Evolutionary conservation across 805 yeast species (phyloP), one percentile per base, ranked within the genome.

Genomic region (Cyberlindnera xylosilytica): DNA sequence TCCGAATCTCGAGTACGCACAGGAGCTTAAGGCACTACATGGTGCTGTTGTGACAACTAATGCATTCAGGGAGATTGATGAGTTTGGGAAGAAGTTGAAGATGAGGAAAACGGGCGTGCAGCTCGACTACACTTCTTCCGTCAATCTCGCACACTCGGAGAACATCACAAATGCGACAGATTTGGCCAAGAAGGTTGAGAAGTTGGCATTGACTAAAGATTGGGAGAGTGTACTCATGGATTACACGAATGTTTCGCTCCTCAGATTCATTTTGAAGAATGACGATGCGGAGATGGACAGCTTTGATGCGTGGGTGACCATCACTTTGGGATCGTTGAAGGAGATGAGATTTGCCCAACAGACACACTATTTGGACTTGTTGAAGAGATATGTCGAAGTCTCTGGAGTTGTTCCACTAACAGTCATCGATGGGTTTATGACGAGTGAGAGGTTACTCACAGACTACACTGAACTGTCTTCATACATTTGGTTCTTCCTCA

Each of bases 71-170:
- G 45, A 41, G 7, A 6, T 43, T 5, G 52, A 45, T 12, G 49
- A 45, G 13, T 52, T 54, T 36, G 45, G 45, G 2, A 32, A 34
- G 10, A 45, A 30, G 32, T 23, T 53, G 34, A 53, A 52, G 34
- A 44, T 35, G 34, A 47, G 56, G 31, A 53, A 41, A n/a, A 38
- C 22, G 2, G 13, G 39, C 4, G 22, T 32, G 2, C 22, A 18
- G 16, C 5, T 47, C 8, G 50, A 47, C 27, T 47, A 34, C 20
- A 33, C 48, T 2, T 15, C 43, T 4, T 31, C 46, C 2, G 16
- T 45, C 1, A 13, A 34, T 9, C 32, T 42, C 4, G 35, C 38
- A 6, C 32, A 27, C 7, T 28, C 34, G 3, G 40, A 39, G 9
- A 23, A 42, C 12, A 34, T 44, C 3, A 34, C 33, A 2, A 41